Evolutionary conservation across 768 basidiomycete species (phyloP).

Genomic region (Suillus clintonianus): DNA sequence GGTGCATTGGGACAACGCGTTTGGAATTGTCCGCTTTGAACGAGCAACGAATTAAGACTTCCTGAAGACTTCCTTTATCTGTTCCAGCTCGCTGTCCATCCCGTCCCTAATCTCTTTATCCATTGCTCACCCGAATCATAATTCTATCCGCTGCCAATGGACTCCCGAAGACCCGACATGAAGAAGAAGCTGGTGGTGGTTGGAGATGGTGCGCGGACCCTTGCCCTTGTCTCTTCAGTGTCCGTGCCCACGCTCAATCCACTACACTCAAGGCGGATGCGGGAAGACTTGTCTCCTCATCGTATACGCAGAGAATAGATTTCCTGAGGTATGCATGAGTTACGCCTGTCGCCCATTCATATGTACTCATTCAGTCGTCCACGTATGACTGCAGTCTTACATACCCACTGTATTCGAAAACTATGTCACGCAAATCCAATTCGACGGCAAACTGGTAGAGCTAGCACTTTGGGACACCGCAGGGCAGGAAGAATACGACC

Average conservation of each 20-base stretch:
- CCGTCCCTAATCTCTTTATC: background rate
- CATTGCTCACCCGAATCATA: background rate
- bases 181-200: constrained; percentile 90
- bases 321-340: constrained; percentile 76
- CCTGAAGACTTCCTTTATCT: background rate
- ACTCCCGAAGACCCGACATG: constrained; percentile 64
- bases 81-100: background rate
- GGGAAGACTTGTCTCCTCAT: constrained; percentile 96
- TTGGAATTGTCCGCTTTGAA: background rate
- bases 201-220: constrained; percentile 68
- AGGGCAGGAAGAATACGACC: constrained; percentile 96
- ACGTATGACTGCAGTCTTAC: constrained; percentile 60
- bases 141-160: constrained; percentile 18
- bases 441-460: constrained; percentile 87
- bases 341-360: constrained; percentile 5
- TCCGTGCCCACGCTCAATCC: constrained; percentile 26
- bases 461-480: constrained; percentile 99
- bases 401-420: constrained; percentile 95
- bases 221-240: constrained; percentile 20
- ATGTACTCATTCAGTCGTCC: constrained; percentile 7
- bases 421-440: constrained; percentile 85
- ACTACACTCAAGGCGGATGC: constrained; percentile 62
- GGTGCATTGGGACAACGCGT: background rate
- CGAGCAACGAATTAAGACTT: background rate
- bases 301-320: constrained; percentile 94